phyloP scores from a whole-genome alignment of 495 filamentous ascomycete species.

The Annulohypoxylon bovei region DNA sequence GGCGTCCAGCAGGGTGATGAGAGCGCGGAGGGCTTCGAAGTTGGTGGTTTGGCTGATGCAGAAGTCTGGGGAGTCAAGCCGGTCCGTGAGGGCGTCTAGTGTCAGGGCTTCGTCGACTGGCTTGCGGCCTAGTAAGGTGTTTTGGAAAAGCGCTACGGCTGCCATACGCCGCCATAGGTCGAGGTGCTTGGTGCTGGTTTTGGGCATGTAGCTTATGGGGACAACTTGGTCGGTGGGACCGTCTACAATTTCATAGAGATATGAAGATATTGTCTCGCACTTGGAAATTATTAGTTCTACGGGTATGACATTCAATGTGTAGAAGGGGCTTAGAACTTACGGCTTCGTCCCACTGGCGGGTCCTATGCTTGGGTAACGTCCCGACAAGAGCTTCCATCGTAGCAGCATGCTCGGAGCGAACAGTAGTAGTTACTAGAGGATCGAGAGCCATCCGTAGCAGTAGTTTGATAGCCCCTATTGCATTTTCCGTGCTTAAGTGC shows the following conservation, averaged over 20 bases:
- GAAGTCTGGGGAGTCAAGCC: slow-evolving; percentile 60
- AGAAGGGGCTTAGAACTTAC: slow-evolving; percentile 34
- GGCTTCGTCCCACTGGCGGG: slow-evolving; percentile 39
- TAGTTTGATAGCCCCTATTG: slow-evolving; percentile 50
- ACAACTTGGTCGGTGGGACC: slow-evolving; percentile 65
- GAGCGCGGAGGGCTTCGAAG: slow-evolving; percentile 71
- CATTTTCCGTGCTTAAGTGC: slow-evolving; percentile 31
- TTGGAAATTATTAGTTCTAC: slow-evolving; percentile 42
- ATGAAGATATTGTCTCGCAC: slow-evolving; percentile 64
- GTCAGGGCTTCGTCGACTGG: slow-evolving; percentile 58
- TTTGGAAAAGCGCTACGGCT: slow-evolving; percentile 71
- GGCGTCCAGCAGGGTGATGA: slow-evolving; percentile 74
- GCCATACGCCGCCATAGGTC: slow-evolving; percentile 78
- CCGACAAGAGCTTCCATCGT: slow-evolving; percentile 40
- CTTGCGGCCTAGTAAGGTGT: slow-evolving; percentile 57
- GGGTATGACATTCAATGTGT: slow-evolving; percentile 28
- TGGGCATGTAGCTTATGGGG: slow-evolving; percentile 68
- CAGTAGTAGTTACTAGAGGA: slow-evolving; percentile 55
- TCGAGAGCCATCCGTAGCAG: slow-evolving; percentile 72
- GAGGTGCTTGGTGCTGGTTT: slow-evolving; percentile 62
- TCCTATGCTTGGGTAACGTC: slow-evolving; percentile 22
- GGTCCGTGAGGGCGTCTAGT: slow-evolving; percentile 60
- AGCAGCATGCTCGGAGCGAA: slow-evolving; percentile 49
- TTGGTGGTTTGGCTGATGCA: slow-evolving; percentile 61
- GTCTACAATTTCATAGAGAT: slow-evolving; percentile 60